Conservation (phyloP, 208 protist species). For the Leishmania mexicana region DNA sequence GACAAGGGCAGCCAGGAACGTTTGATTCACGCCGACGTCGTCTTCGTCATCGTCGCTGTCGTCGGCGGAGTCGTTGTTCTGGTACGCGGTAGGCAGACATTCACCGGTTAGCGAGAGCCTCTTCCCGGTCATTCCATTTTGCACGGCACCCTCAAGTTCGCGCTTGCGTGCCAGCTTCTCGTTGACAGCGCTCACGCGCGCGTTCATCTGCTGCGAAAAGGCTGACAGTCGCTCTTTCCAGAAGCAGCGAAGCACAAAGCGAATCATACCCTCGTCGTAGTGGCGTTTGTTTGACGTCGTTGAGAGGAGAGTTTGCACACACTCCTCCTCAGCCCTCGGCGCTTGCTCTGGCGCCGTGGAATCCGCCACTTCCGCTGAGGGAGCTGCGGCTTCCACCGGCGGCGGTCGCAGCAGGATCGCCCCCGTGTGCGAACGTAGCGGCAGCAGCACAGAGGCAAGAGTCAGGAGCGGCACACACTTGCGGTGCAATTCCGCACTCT, state of each 20-base stretch:
- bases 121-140: too few relatives aligned
- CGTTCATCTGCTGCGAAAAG: conserved; percentile 56
- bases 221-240: conserved; percentile 66
- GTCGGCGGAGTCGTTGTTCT: background rate
- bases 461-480: conserved; percentile 74
- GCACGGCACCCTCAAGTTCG: background rate
- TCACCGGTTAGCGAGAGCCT: background rate
- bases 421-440: conserved; percentile 34
- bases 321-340: background rate
- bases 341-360: background rate
- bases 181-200: background rate
- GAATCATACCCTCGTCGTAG: conserved; percentile 70
- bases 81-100: background rate
- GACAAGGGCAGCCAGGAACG: conserved; percentile 60
- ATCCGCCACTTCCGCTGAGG: background rate
- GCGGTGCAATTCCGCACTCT: conserved; percentile 38
- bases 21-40: conserved; percentile 12
- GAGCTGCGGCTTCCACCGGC: background rate
- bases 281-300: conserved; percentile 41
- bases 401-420: conserved; percentile 2
- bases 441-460: conserved; percentile 65
- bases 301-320: conserved; percentile 3
- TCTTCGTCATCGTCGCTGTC: conserved; percentile 20
- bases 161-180: background rate
- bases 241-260: conserved; percentile 75